These are phyloP conservation scores for Saksenaea vasiformis DNA, from an alignment of 371 early-diverging fungal species.

Conservation along the genomic window DNA sequence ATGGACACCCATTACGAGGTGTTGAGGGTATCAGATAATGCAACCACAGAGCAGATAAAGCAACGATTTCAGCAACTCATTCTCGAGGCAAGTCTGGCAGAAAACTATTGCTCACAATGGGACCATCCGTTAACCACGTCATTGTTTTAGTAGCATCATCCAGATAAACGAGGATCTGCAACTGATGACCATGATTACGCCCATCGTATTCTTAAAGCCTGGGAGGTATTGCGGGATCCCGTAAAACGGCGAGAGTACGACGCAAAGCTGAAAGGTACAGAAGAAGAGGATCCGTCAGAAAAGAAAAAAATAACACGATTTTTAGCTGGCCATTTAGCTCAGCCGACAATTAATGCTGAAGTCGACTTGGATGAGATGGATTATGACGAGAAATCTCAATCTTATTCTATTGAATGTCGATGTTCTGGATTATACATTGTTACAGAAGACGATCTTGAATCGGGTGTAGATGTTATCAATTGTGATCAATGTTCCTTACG, in stretches of 20 bases:
- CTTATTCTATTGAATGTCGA: slow-evolving; percentile 47
- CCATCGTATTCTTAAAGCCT: slow-evolving; percentile 47
- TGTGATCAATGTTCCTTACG: slow-evolving; percentile 58
- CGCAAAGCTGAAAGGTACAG: slow-evolving; percentile 37
- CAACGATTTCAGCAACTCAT: slow-evolving; percentile 50
- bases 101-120: neutral
- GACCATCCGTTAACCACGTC: neutral
- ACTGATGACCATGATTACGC: slow-evolving; percentile 21
- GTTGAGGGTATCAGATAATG: slow-evolving; percentile 39
- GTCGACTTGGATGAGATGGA: slow-evolving; percentile 51
- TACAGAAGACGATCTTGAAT: slow-evolving; percentile 54
- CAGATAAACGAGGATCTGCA: slow-evolving; percentile 36
- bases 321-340: neutral
- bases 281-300: neutral
- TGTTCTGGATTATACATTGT: slow-evolving; percentile 56
- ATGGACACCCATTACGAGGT: slow-evolving; percentile 50
- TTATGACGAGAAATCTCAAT: slow-evolving; percentile 26
- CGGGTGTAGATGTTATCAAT: slow-evolving; percentile 46
- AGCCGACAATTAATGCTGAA: slow-evolving; percentile 42
- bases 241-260: slow-evolving; percentile 43
- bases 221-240: slow-evolving; percentile 42
- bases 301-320: neutral
- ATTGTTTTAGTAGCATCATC: slow-evolving; percentile 45
- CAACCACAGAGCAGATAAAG: slow-evolving; percentile 44
- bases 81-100: slow-evolving; percentile 32